Evolutionary conservation across 306 rosid genomes (phyloP).

Genomic region (Lathyrus oleraceus): DNA sequence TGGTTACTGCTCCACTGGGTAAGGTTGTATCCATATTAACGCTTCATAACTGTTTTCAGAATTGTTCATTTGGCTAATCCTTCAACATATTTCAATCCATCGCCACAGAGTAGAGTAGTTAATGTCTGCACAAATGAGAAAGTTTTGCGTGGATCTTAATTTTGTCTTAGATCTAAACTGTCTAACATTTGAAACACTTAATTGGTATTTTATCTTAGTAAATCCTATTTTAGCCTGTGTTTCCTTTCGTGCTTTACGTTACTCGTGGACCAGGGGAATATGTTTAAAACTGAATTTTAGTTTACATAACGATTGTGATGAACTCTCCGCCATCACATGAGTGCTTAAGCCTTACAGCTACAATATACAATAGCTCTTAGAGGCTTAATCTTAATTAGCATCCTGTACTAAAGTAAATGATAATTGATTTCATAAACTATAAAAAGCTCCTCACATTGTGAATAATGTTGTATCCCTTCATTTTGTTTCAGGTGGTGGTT

Average conservation of each 20-base stretch:
- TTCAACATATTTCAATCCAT: slow-evolving; percentile 15
- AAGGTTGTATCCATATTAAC: slow-evolving; percentile 59
- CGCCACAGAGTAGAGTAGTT: background rate
- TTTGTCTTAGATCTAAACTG: slow-evolving; percentile 11
- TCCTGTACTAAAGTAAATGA: slow-evolving; percentile 11
- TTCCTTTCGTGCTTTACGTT: slow-evolving; percentile 29
- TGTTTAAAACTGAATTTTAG: slow-evolving; percentile 17
- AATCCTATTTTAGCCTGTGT: slow-evolving; percentile 12
- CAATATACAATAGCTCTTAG: background rate
- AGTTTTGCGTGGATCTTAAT: background rate
- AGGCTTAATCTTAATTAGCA: slow-evolving; percentile 13
- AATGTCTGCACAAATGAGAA: slow-evolving; percentile 13
- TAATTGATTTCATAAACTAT: slow-evolving; percentile 21
- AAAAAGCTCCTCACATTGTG: slow-evolving; percentile 9
- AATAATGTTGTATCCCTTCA: slow-evolving; percentile 19
- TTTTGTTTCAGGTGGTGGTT: slow-evolving; percentile 69
- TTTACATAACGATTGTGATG: slow-evolving; percentile 8
- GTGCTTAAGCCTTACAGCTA: slow-evolving; percentile 31
- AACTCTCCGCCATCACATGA: slow-evolving; percentile 9
- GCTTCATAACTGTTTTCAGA: slow-evolving; percentile 23
- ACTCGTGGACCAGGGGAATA: slow-evolving; percentile 12
- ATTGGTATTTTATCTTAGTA: background rate
- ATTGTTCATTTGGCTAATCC: slow-evolving; percentile 9
- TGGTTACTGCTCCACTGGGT: slow-evolving; percentile 72
- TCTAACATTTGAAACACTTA: slow-evolving; percentile 22